Conservation (phyloP, 1,284 basidiomycete species). For the Leccinum colubrinum region DNA sequence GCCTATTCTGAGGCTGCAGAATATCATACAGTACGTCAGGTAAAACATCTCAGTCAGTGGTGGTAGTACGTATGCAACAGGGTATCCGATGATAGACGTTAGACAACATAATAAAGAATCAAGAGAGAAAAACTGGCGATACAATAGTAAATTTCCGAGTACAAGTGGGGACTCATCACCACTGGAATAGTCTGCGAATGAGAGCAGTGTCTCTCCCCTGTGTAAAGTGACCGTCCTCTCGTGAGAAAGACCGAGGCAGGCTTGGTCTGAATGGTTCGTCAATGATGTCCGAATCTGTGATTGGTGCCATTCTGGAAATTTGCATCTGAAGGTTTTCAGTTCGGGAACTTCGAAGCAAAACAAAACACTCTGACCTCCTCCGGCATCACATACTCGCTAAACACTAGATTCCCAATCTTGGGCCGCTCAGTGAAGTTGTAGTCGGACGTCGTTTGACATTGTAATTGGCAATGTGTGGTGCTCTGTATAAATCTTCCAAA, state of each 20-base stretch:
- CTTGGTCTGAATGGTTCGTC: slow-evolving; percentile 40
- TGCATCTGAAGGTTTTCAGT: slow-evolving; percentile 45
- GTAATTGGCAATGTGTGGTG: slow-evolving; percentile 69
- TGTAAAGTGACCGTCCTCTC: slow-evolving; percentile 30
- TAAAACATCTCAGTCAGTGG: slow-evolving; percentile 30
- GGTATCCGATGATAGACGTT: slow-evolving; percentile 33
- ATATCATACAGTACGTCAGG: slow-evolving; percentile 31
- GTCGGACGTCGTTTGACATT: slow-evolving; percentile 57
- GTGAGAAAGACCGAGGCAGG: slow-evolving; percentile 32
- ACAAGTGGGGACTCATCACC: slow-evolving; percentile 25
- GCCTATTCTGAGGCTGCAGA: slow-evolving; percentile 2
- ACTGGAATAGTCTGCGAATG: slow-evolving; percentile 35
- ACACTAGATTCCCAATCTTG: slow-evolving; percentile 51
- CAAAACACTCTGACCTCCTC: slow-evolving; percentile 47
- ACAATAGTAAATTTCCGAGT: slow-evolving; percentile 27
- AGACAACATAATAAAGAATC: slow-evolving; percentile 30
- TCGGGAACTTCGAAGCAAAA: slow-evolving; percentile 1
- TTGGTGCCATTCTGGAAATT: slow-evolving; percentile 52
- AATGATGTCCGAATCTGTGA: slow-evolving; percentile 40
- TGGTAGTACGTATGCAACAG: slow-evolving; percentile 38
- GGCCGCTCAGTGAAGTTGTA: slow-evolving; percentile 56
- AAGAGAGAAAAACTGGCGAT: slow-evolving; percentile 27
- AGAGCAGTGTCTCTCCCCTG: slow-evolving; percentile 34
- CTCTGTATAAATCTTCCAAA: slow-evolving; percentile 74
- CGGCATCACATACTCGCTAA: slow-evolving; percentile 56